Percentiles rank a stretch among this genome's conserved stretches.
These are phyloP conservation scores for Pseudogymnoascus sp. DNA, from an alignment of 2,329 filamentous ascomycete genomes.

Conservation along the genomic window DNA sequence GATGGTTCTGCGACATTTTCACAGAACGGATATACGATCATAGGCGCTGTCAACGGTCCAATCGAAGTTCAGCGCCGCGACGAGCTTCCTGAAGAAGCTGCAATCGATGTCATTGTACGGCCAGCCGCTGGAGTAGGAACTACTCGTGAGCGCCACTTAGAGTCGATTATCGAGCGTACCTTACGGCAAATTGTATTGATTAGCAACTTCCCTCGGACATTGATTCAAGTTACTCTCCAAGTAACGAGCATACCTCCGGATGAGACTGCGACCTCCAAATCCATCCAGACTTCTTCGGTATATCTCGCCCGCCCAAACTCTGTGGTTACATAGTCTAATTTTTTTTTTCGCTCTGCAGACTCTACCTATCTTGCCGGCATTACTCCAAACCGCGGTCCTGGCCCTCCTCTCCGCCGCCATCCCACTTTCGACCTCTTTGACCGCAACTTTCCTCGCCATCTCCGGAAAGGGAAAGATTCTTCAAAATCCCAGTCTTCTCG, in stretches of 20 bases:
- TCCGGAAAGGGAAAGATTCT: conserved; percentile 37
- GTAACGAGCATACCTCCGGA: conserved; percentile 61
- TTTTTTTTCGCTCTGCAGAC: conserved; percentile 43
- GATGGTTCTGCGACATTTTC: conserved; percentile 77
- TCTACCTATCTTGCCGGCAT: conserved; percentile 68
- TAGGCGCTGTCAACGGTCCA: conserved; percentile 84
- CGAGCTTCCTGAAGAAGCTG: conserved; percentile 83
- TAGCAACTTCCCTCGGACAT: conserved; percentile 64
- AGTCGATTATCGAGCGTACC: conserved; percentile 63
- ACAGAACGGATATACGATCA: conserved; percentile 67
- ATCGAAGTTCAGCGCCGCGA: conserved; percentile 84
- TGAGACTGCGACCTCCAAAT: conserved; percentile 51
- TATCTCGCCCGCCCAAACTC: conserved; percentile 11
- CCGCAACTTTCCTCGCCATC: conserved; percentile 56
- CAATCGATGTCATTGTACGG: conserved; percentile 81
- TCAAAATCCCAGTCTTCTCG: conserved; percentile 52
- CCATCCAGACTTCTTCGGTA: conserved; percentile 53
- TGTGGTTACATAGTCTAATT: background rate
- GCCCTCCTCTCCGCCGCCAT: conserved; percentile 75
- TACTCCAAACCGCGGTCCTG: conserved; percentile 71
- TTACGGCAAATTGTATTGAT: conserved; percentile 67
- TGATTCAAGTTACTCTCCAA: conserved; percentile 78
- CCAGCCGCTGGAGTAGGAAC: conserved; percentile 76
- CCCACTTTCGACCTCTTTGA: conserved; percentile 65
- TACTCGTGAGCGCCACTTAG: conserved; percentile 72